Conservation (phyloP, 352 stramenopile genomes). For the Phytophthora macrochlamydospora region DNA sequence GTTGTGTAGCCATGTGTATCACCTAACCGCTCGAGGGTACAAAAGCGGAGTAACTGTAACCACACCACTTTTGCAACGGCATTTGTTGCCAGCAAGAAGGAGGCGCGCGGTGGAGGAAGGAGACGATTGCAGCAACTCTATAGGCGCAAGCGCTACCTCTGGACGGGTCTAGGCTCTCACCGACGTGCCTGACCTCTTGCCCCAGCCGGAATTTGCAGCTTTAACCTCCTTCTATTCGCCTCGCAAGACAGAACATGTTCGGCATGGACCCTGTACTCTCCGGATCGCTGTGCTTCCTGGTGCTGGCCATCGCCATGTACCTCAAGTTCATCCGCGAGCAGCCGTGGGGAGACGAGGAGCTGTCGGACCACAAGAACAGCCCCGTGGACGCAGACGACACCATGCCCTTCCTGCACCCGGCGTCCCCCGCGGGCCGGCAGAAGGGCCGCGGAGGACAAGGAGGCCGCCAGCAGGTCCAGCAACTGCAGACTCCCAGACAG, state of each 20-base stretch:
- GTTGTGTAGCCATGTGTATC: not conserved
- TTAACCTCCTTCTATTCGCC: not conserved
- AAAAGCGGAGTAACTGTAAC: not conserved
- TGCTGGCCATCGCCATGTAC: slow-evolving; percentile 89
- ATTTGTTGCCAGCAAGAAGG: not conserved
- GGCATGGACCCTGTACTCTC: slow-evolving; percentile 86
- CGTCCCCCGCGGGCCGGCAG: slow-evolving; percentile 47
- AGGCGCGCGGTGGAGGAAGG: not conserved
- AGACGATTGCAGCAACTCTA: not conserved
- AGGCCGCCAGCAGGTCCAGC: slow-evolving; percentile 44
- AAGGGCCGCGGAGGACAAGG: slow-evolving; percentile 39
- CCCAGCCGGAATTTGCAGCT: not conserved
- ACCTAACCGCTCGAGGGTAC: too few species aligned
- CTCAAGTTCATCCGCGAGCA: slow-evolving; percentile 88
- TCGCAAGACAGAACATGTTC: slow-evolving; percentile 9
- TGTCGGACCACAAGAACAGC: slow-evolving; percentile 62
- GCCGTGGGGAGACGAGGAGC: slow-evolving; percentile 62
- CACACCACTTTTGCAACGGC: slow-evolving; percentile 3
- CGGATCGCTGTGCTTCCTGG: slow-evolving; percentile 87
- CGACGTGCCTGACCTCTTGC: not conserved
- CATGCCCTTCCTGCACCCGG: slow-evolving; percentile 75
- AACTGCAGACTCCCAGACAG: not conserved
- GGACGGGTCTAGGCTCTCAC: not conserved
- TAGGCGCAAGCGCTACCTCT: not conserved
- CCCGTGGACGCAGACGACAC: slow-evolving; percentile 63